These are phyloP conservation scores for Colletotrichum shisoi DNA, from an alignment of 2,329 filamentous ascomycete species.

Conservation along the genomic window DNA sequence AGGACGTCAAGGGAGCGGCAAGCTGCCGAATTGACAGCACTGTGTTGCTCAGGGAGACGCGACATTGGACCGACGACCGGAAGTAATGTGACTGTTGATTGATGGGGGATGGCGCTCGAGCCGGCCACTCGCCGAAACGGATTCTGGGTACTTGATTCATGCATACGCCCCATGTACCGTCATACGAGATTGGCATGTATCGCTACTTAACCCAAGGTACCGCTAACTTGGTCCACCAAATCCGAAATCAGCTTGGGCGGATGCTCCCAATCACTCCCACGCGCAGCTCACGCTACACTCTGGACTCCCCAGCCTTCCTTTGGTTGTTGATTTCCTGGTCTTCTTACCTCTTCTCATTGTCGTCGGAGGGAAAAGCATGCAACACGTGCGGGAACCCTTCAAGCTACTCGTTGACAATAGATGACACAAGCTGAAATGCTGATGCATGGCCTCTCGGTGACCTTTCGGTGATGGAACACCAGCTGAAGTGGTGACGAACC, in stretches of 20 bases:
- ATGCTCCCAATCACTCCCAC: slow-evolving; percentile 35
- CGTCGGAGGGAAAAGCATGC: neutral
- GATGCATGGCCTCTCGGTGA: neutral
- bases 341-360: neutral
- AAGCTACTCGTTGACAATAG: slow-evolving; percentile 10
- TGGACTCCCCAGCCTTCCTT: slow-evolving; percentile 25
- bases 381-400: slow-evolving; percentile 4
- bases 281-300: slow-evolving; percentile 22
- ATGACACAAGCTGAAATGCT: neutral
- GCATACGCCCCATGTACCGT: slow-evolving; percentile 44
- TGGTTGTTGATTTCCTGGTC: neutral
- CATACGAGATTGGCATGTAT: slow-evolving; percentile 44
- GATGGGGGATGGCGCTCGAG: slow-evolving; percentile 11
- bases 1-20: slow-evolving; percentile 6
- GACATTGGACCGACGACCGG: slow-evolving; percentile 34
- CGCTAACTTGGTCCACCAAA: slow-evolving; percentile 25
- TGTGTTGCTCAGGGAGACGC: slow-evolving; percentile 29
- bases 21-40: slow-evolving; percentile 1
- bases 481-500: neutral
- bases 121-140: slow-evolving; percentile 25
- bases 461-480: neutral
- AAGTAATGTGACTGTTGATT: slow-evolving; percentile 28
- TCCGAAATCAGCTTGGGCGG: slow-evolving; percentile 30
- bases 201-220: slow-evolving; percentile 43
- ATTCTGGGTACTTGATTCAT: slow-evolving; percentile 45